Conservation (phyloP, 345 rosid genomes). For the Eucalyptus regnans region DNA sequence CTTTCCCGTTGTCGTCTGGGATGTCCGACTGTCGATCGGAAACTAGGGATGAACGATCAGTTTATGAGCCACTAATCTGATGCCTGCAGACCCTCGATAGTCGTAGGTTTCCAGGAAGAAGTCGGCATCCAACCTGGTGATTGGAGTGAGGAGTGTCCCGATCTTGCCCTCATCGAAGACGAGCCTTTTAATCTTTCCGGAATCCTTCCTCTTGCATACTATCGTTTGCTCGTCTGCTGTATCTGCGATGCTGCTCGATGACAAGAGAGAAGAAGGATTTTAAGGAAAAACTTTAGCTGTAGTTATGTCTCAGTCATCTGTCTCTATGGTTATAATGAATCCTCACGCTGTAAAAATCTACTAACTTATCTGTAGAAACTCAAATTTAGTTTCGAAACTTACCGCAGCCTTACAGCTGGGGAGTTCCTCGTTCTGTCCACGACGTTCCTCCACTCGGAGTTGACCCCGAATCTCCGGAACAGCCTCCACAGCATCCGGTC, state of each 20-base stretch:
- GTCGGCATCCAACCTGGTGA: background rate
- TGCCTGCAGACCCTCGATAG: background rate
- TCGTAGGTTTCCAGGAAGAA: background rate
- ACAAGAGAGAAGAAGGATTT: background rate
- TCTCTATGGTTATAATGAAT: background rate
- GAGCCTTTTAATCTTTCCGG: background rate
- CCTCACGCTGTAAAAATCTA: background rate
- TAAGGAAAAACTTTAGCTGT: background rate
- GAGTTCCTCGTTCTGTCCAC: background rate
- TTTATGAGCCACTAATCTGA: background rate
- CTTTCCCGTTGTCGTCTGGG: background rate
- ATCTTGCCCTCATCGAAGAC: background rate
- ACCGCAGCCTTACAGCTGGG: background rate
- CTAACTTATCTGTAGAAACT: background rate
- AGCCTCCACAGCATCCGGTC: background rate
- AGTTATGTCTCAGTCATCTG: background rate
- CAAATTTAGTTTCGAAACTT: background rate
- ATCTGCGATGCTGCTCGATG: background rate
- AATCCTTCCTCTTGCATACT: background rate
- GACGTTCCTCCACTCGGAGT: background rate
- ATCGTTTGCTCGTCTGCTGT: background rate
- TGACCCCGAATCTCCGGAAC: background rate
- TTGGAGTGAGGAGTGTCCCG: background rate
- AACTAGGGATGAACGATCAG: background rate
- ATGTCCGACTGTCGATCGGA: background rate